A percentile compares a stretch with the other conserved stretches of the same genome.
Conservation (phyloP, 176 grass and related monocot genomes). For the Olyra latifolia region DNA sequence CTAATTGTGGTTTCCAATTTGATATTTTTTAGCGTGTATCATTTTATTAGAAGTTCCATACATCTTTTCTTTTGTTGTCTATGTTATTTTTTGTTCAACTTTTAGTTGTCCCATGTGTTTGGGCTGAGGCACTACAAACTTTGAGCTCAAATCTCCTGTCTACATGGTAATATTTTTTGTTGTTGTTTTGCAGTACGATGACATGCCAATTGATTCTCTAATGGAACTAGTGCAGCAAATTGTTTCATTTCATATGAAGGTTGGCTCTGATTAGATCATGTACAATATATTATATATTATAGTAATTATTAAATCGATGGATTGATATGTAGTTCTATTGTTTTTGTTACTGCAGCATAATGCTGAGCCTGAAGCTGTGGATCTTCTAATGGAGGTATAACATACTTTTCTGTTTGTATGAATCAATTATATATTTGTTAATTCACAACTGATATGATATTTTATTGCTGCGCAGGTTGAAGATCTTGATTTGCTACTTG, state of each 20-base stretch:
- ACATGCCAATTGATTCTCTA: constrained; percentile 57
- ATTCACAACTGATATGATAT: constrained; percentile 1
- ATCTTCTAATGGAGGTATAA: constrained; percentile 75
- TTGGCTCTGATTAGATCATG: background rate
- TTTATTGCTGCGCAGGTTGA: constrained; percentile 48
- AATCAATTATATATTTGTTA: background rate
- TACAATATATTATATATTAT: background rate
- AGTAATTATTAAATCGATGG: background rate
- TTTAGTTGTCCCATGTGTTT: background rate
- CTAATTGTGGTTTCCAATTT: background rate
- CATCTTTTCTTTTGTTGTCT: background rate
- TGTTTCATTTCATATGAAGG: constrained; percentile 81
- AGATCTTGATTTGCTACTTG: constrained; percentile 69
- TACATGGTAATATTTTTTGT: constrained; percentile 2
- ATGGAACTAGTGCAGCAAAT: constrained; percentile 81
- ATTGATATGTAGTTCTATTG: background rate
- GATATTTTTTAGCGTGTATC: background rate
- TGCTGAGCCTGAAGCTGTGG: constrained; percentile 80
- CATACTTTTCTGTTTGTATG: background rate
- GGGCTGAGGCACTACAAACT: background rate
- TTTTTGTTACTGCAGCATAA: constrained; percentile 55
- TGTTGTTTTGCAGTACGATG: constrained; percentile 47
- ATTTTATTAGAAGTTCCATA: background rate
- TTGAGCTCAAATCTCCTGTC: background rate
- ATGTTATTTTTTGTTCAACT: background rate